phyloP scores from a whole-genome alignment of 2,329 filamentous ascomycete species.

The Arthrobotrys iridis region DNA sequence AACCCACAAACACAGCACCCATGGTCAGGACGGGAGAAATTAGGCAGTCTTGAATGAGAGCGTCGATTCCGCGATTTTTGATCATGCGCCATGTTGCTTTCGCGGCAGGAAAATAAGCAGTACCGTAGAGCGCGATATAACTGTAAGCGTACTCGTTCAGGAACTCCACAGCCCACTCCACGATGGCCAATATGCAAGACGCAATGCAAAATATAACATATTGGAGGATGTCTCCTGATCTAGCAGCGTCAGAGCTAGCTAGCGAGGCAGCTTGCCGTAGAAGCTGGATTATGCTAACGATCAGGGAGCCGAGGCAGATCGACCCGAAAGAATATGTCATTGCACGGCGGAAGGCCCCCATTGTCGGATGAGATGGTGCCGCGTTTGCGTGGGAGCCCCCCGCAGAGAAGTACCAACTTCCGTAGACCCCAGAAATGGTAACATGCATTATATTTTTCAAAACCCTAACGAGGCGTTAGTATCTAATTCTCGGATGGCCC shows the following conservation, averaged over 20 bases:
- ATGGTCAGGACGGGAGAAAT: slow-evolving; percentile 71
- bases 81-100: slow-evolving; percentile 93
- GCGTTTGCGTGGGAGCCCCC: slow-evolving; percentile 68
- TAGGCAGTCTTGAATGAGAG: slow-evolving; percentile 87
- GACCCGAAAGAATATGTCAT: slow-evolving; percentile 93
- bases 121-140: slow-evolving; percentile 92
- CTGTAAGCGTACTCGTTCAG: slow-evolving; percentile 93
- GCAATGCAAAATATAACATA: slow-evolving; percentile 77
- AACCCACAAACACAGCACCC: slow-evolving; percentile 83
- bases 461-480: slow-evolving; percentile 28
- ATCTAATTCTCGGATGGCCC: not conserved
- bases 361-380: slow-evolving; percentile 78
- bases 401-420: slow-evolving; percentile 87
- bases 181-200: slow-evolving; percentile 77
- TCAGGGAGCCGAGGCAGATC: slow-evolving; percentile 83
- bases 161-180: slow-evolving; percentile 88
- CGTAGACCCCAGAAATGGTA: slow-evolving; percentile 87
- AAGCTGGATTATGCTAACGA: slow-evolving; percentile 88
- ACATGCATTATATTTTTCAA: slow-evolving; percentile 92
- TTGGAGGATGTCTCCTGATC: slow-evolving; percentile 75
- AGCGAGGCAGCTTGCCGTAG: slow-evolving; percentile 82
- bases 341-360: slow-evolving; percentile 81
- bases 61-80: slow-evolving; percentile 89
- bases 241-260: slow-evolving; percentile 73
- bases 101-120: slow-evolving; percentile 83